Base-by-base conservation (phyloP, 495 filamentous ascomycete species). In the Pseudevernia furfuracea region DNA sequence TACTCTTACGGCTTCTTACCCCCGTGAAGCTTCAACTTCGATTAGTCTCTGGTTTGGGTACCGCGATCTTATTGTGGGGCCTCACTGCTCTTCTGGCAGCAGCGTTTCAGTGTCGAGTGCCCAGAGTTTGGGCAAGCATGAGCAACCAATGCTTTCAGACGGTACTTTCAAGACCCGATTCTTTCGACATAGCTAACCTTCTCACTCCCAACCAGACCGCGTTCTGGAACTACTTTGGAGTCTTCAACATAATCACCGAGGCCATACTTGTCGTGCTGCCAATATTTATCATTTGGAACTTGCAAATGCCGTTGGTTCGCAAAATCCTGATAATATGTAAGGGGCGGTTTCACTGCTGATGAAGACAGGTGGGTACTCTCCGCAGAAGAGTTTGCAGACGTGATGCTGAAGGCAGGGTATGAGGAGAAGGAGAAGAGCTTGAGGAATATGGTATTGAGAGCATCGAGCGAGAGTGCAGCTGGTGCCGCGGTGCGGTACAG, bases 211-310 rank as follows among this genome's bases (percentile, higher is more conserved):
- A 4, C 1, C 7, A 48, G 44, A 14, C 36, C 6, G 64, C 53
- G 6, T 68, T 69, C 72, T 84, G 56, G 71, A 79, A 59, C 74
- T 78, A 59, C 80, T 80, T 63, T 59, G 71, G 73, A 62, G 77
- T 79, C 57, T 74, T 86, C 36, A 83, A 81, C 67, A 80, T 87
- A 30, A 43, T 80, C 17, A 75, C 82, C 10, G 83, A 87, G 66
- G 34, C 81, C 0, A 68, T 79, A 64, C 81, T 82, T 49, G 76
- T 86, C 60, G 71, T 76, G 5, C 71, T 88, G 32, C 77, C 78
- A 2, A 68, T 79, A 17, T 67, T 59, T 23, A 69, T 77, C 58
- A 58, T 72, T 69, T 25, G 73, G 74, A 32, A 75, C 74, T 59
- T 74, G 72, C 68, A 74, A 71, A 48, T 74, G 75, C 5, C 73